Evolutionary conservation across 371 early-diverging fungal genomes (phyloP).

Genomic region (Paraphysoderma sedebokerense): DNA sequence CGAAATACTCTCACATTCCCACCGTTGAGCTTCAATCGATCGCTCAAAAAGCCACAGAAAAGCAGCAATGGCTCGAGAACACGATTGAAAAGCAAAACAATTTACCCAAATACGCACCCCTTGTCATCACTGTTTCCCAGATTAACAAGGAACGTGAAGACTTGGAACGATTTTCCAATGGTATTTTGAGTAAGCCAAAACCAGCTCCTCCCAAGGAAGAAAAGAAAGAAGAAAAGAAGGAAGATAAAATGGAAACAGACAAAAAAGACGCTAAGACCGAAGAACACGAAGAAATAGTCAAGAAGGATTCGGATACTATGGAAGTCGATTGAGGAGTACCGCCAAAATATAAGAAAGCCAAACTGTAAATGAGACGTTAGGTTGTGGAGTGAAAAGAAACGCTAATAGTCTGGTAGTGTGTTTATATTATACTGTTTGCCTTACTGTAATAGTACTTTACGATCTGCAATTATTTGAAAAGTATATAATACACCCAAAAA

Average conservation of each 20-base stretch:
- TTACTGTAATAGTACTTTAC: no score
- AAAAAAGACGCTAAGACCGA: conserved; percentile 12
- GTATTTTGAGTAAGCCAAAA: background rate
- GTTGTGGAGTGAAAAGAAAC: no score
- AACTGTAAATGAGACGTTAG: no score
- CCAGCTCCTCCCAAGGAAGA: conserved; percentile 13
- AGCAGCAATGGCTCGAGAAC: conserved; percentile 76
- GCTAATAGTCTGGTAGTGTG: no score
- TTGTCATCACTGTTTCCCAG: conserved; percentile 44
- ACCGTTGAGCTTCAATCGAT: conserved; percentile 69
- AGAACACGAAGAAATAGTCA: background rate
- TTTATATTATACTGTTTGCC: no score
- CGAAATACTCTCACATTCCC: conserved; percentile 73
- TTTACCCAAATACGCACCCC: conserved; percentile 53
- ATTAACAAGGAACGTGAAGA: conserved; percentile 59
- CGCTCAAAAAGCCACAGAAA: conserved; percentile 48
- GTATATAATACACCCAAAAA: no score
- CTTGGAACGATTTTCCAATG: conserved; percentile 3
- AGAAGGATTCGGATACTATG: background rate
- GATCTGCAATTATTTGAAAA: no score
- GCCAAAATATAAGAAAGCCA: no score
- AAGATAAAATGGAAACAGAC: conserved; percentile 53
- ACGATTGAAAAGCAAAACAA: conserved; percentile 52
- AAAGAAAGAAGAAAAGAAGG: conserved; percentile 26
- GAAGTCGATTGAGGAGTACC: background rate